Conservation (phyloP, 2,329 filamentous ascomycete species). For the Tolypocladium amazonense region DNA sequence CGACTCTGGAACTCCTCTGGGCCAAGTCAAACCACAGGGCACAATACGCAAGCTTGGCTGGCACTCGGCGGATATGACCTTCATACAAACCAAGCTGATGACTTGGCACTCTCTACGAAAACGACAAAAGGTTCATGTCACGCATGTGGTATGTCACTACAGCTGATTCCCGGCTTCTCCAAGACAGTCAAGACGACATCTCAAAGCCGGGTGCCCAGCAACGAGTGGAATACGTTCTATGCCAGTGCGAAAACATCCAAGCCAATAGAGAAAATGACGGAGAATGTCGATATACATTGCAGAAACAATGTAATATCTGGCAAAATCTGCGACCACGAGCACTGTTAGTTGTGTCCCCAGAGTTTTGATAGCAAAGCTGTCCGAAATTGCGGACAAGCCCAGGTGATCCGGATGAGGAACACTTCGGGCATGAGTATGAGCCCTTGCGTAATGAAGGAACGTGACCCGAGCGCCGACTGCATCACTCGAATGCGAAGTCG, state of each 20-base stretch:
- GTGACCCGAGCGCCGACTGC: too few species aligned
- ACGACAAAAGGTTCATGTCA: background rate
- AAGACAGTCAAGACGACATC: constrained; percentile 43
- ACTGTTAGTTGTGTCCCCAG: background rate
- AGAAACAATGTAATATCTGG: constrained; percentile 23
- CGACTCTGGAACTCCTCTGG: too few species aligned
- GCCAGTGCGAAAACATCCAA: constrained; percentile 47
- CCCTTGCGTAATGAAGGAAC: background rate
- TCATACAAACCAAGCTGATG: background rate
- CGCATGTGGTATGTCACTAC: constrained; percentile 36
- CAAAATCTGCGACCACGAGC: constrained; percentile 12
- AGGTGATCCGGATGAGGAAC: background rate
- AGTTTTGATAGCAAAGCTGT: background rate
- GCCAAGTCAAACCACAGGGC: background rate
- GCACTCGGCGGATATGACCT: background rate
- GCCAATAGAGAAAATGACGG: constrained; percentile 32
- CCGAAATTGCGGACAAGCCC: background rate
- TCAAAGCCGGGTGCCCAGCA: constrained; percentile 47
- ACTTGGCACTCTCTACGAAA: background rate
- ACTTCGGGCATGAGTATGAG: background rate
- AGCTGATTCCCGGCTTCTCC: constrained; percentile 48
- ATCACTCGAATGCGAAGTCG: too few species aligned
- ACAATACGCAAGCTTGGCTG: background rate
- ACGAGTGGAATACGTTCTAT: constrained; percentile 38
- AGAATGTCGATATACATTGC: constrained; percentile 37